Evolutionary conservation across 179 eudicot species (phyloP).

Genomic region (Silene noctiflora): DNA sequence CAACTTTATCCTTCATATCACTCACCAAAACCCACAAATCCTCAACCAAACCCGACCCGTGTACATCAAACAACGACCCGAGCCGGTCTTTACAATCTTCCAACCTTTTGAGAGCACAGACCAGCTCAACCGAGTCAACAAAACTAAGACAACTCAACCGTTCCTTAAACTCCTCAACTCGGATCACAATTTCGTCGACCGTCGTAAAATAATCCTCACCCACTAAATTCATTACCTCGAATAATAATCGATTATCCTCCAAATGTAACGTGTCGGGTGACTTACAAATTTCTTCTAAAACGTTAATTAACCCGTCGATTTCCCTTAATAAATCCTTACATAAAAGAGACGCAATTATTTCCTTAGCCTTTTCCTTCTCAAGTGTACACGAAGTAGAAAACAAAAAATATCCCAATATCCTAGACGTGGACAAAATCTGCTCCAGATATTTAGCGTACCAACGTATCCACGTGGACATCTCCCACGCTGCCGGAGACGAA

Average conservation of each 20-base stretch:
- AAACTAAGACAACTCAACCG: conserved; percentile 60
- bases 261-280: conserved; percentile 46
- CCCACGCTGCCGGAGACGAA: conserved; percentile 58
- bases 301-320: conserved; percentile 40
- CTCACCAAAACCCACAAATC: conserved; percentile 49
- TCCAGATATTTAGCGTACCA: conserved; percentile 72
- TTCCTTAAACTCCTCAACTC: conserved; percentile 65
- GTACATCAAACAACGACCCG: conserved; percentile 26
- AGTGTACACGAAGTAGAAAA: conserved; percentile 41
- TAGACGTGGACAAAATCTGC: conserved; percentile 55
- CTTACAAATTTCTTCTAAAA: conserved; percentile 55
- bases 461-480: conserved; percentile 71
- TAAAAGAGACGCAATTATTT: conserved; percentile 44
- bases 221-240: conserved; percentile 44
- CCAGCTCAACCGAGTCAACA: conserved; percentile 74
- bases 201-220: conserved; percentile 47
- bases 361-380: conserved; percentile 41
- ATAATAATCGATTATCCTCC: conserved; percentile 37
- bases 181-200: conserved; percentile 45
- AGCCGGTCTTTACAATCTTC: conserved; percentile 55
- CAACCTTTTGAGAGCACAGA: conserved; percentile 48
- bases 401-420: conserved; percentile 58
- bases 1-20: conserved; percentile 51
- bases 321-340: conserved; percentile 53
- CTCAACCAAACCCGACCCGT: conserved; percentile 41